These are phyloP conservation scores for Thuidium tamariscinum DNA, from an alignment of 225 moss, liverwort and hornwort genomes.

Conservation along the genomic window DNA sequence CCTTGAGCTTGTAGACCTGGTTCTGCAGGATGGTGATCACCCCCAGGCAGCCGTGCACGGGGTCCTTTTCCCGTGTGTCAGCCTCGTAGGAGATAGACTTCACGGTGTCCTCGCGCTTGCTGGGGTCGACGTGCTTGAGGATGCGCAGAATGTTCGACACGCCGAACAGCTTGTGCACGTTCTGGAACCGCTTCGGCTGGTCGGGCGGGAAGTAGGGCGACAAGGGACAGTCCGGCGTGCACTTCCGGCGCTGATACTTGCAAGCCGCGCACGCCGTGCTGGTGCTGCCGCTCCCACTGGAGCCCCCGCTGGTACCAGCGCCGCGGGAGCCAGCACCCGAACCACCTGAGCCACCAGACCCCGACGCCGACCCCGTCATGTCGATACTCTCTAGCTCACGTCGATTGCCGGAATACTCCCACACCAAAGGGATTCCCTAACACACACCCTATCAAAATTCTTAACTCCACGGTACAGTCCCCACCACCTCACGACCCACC, in stretches of 20 bases:
- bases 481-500: not conserved
- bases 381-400: not conserved
- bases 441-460: not conserved
- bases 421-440: not conserved
- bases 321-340: not conserved
- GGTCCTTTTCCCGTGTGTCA: slow-evolving; percentile 56
- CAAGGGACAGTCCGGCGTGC: slow-evolving; percentile 54
- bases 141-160: slow-evolving; percentile 67
- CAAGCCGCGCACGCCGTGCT: slow-evolving; percentile 65
- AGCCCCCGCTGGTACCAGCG: not conserved
- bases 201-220: slow-evolving; percentile 68
- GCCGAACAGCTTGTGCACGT: slow-evolving; percentile 62
- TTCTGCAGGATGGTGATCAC: slow-evolving; percentile 49
- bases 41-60: slow-evolving; percentile 53
- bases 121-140: slow-evolving; percentile 49
- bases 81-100: slow-evolving; percentile 60
- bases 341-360: not conserved
- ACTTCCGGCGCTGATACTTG: slow-evolving; percentile 58
- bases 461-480: not conserved
- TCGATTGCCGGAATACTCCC: not conserved
- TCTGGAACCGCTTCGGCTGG: slow-evolving; percentile 59
- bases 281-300: not conserved
- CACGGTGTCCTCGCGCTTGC: slow-evolving; percentile 50
- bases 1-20: slow-evolving; percentile 43
- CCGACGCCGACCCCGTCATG: slow-evolving; percentile 27